These are phyloP conservation scores for Stagonosporopsis cucurbitacearum DNA, from an alignment of 2,329 filamentous ascomycete species.

Conservation along the genomic window DNA sequence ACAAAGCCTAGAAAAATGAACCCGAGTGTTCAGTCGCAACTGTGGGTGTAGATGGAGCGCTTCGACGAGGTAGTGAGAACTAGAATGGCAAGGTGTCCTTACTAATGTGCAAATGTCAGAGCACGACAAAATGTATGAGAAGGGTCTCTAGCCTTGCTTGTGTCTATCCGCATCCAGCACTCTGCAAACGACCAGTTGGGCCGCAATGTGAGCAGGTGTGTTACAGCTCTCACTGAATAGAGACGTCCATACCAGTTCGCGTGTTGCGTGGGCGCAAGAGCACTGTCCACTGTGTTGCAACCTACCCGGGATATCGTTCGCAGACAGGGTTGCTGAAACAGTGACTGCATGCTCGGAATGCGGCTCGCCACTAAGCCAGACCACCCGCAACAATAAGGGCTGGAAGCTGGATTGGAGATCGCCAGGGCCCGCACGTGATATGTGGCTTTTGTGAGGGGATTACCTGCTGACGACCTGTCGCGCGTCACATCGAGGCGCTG, in stretches of 20 bases:
- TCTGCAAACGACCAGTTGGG: constrained; percentile 30
- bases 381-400: constrained; percentile 8
- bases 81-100: constrained; percentile 17
- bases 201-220: constrained; percentile 29
- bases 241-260: constrained; percentile 35
- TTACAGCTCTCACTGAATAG: constrained; percentile 35
- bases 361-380: constrained; percentile 18
- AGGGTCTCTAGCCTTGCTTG: constrained; percentile 26
- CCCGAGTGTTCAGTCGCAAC: constrained; percentile 22
- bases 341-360: constrained; percentile 20
- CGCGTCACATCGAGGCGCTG: constrained; percentile 28
- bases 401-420: neutral
- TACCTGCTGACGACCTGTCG: constrained; percentile 20
- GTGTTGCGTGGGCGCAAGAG: constrained; percentile 42
- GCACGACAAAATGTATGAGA: constrained; percentile 24
- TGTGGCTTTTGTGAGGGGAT: constrained; percentile 23
- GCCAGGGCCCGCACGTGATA: constrained; percentile 16
- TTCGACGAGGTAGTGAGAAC: constrained; percentile 3
- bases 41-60: neutral
- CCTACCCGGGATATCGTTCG: constrained; percentile 30
- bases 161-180: constrained; percentile 16
- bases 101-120: constrained; percentile 17
- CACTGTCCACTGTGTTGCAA: constrained; percentile 39
- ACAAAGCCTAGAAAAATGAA: constrained; percentile 23
- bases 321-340: constrained; percentile 32